Evolutionary conservation across 2,329 filamentous ascomycete genomes (phyloP), one percentile per base, ranked within the genome.

Genomic region (Taxawa tesnikishii): DNA sequence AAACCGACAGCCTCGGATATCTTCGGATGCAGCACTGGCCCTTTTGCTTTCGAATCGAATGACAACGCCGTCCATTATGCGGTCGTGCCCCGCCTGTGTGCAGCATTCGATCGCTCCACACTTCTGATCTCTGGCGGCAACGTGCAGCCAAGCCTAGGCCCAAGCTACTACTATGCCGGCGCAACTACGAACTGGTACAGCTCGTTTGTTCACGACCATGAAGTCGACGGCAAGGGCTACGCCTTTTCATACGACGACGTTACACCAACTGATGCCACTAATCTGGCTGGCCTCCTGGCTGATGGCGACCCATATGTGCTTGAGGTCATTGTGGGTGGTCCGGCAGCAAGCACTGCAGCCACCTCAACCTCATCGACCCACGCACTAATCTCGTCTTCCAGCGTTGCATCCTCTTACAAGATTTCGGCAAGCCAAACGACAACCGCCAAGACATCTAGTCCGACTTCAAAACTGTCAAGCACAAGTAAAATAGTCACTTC

Each of bases 101-200:
- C 83, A 1, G 81, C 79, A 1, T 72, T 88, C 46, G 83, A 87
- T 54, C 69, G 83, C 13, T 73, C 70, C 11, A 88, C 79, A 5
- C 56, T 90, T 35, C 53, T 81, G 32, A 48, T 53, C 4, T 41
- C 44, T 3, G 65, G 62, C 2, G 68, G 68, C 16, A 45, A 65
- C 40, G 38, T 57, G 4, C 62, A 69, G 46, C 68, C 68, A 2
- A 50, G 50, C 5, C 38, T 62, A 1, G 32, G 43, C 4, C 39
- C 50, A 0, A 38, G 43, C n/a, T 36, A 37, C 15, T 72, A 70
- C 50, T 72, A 73, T 47, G 50, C 47, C 3, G 37, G 25, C n/a
- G 31, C 28, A 14, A 48, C 51, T 6, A 48, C 42, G 19, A 67
- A 65, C 44, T 71, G 73, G 47, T 80, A 75, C 47, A 58, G 65